Evolutionary conservation across 108 stramenopile genomes (phyloP).

Genomic region (Cylindrotheca closterium): DNA sequence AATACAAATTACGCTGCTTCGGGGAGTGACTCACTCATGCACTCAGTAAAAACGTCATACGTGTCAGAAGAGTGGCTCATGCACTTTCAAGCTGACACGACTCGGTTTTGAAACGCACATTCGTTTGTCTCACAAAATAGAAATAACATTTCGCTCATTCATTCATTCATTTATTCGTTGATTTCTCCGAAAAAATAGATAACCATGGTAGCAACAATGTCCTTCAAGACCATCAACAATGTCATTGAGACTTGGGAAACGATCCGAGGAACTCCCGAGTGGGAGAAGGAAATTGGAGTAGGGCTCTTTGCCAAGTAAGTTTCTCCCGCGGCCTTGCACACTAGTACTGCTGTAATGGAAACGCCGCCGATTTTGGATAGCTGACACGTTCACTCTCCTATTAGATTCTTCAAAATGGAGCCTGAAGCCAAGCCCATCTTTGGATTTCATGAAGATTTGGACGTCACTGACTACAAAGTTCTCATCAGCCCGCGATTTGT

Average conservation of each 20-base stretch:
- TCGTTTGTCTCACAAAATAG: too few species aligned
- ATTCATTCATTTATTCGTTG: too few species aligned
- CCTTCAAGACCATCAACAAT: neutral
- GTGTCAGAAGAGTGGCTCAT: too few species aligned
- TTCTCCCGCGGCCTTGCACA: neutral
- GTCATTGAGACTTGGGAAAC: conserved; percentile 28
- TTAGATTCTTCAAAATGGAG: conserved; percentile 16
- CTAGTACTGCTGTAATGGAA: too few species aligned
- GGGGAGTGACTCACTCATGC: too few species aligned
- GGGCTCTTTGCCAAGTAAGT: conserved; percentile 26
- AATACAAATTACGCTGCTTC: too few species aligned
- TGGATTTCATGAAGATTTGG: conserved; percentile 14
- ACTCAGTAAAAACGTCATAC: too few species aligned
- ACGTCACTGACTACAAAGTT: neutral
- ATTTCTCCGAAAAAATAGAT: too few species aligned
- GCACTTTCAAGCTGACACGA: too few species aligned
- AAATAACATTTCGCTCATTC: too few species aligned
- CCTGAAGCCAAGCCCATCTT: conserved; percentile 28
- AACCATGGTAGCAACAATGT: conserved; percentile 2
- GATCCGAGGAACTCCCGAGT: conserved; percentile 12
- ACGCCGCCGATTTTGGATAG: too few species aligned
- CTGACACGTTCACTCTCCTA: neutral
- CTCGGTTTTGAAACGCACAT: too few species aligned
- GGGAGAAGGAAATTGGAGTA: conserved; percentile 9
- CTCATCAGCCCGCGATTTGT: conserved; percentile 1